phyloP scores from a whole-genome alignment of 345 rosid species.

The Bruguiera sexangula region DNA sequence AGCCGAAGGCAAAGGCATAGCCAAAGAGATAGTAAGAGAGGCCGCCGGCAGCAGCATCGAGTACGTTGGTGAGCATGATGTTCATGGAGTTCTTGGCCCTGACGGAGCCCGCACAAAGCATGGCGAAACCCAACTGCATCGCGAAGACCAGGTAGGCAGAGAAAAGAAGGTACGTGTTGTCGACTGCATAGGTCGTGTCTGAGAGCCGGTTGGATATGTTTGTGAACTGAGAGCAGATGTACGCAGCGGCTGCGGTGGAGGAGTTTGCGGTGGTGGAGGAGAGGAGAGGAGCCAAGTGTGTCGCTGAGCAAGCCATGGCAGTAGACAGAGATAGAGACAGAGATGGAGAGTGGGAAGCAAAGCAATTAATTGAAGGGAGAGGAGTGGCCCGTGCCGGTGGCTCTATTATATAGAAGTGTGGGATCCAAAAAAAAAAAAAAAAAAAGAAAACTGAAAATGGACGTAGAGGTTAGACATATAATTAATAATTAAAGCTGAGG shows the following conservation, averaged over 20 bases:
- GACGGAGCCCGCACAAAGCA: slow-evolving; percentile 33
- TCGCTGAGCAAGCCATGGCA: slow-evolving; percentile 37
- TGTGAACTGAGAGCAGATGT: slow-evolving; percentile 40
- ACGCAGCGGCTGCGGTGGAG: slow-evolving; percentile 41
- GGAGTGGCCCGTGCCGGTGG: neutral
- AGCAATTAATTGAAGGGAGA: neutral
- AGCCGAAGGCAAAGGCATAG: slow-evolving; percentile 29
- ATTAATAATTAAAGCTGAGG: no score
- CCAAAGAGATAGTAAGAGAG: slow-evolving; percentile 31
- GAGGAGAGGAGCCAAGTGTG: slow-evolving; percentile 39
- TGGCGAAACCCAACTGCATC: slow-evolving; percentile 55
- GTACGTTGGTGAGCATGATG: slow-evolving; percentile 36
- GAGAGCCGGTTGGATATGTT: slow-evolving; percentile 33
- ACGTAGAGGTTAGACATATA: no score
- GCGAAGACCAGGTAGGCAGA: slow-evolving; percentile 67
- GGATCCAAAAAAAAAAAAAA: neutral
- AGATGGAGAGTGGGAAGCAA: neutral
- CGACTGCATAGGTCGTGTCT: slow-evolving; percentile 45
- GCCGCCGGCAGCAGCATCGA: slow-evolving; percentile 30
- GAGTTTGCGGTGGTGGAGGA: slow-evolving; percentile 29
- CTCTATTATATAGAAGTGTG: neutral
- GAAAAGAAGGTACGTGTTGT: slow-evolving; percentile 66
- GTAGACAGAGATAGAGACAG: neutral
- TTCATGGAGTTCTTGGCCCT: slow-evolving; percentile 36
- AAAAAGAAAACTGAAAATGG: no score